Percentiles rank a stretch among this genome's conserved stretches.
Evolutionary conservation across 169 alveolate species (phyloP).

Genomic region (Plasmodium coatneyi): DNA sequence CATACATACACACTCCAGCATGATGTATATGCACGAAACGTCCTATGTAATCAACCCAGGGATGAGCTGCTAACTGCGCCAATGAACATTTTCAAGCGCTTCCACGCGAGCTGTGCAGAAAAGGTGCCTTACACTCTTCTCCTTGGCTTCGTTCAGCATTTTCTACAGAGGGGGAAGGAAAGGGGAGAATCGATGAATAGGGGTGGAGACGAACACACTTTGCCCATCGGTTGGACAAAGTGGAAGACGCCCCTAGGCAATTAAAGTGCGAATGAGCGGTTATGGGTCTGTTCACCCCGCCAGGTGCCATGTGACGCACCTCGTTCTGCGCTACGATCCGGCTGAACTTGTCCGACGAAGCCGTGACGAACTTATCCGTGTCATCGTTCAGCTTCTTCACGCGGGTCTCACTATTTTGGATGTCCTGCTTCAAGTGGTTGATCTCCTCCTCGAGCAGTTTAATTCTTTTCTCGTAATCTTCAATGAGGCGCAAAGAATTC

Average conservation of each 20-base stretch:
- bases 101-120: neutral
- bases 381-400: constrained; percentile 33
- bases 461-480: constrained; percentile 38
- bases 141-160: constrained; percentile 52
- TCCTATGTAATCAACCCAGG: neutral
- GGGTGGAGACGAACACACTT: neutral
- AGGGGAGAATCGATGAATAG: neutral
- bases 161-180: constrained; percentile 13
- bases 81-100: neutral
- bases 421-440: constrained; percentile 10
- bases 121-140: constrained; percentile 10
- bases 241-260: neutral
- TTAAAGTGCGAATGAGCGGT: neutral
- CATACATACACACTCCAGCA: neutral
- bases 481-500: constrained; percentile 32
- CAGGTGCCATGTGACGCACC: neutral
- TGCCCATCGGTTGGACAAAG: neutral
- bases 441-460: constrained; percentile 22
- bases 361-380: constrained; percentile 8
- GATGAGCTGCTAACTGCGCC: neutral
- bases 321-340: constrained; percentile 31
- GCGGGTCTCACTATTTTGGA: neutral
- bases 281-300: neutral
- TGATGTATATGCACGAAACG: neutral
- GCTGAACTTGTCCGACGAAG: constrained; percentile 9